phyloP scores from a whole-genome alignment of 352 stramenopile species.

The Pythium dissimile region DNA sequence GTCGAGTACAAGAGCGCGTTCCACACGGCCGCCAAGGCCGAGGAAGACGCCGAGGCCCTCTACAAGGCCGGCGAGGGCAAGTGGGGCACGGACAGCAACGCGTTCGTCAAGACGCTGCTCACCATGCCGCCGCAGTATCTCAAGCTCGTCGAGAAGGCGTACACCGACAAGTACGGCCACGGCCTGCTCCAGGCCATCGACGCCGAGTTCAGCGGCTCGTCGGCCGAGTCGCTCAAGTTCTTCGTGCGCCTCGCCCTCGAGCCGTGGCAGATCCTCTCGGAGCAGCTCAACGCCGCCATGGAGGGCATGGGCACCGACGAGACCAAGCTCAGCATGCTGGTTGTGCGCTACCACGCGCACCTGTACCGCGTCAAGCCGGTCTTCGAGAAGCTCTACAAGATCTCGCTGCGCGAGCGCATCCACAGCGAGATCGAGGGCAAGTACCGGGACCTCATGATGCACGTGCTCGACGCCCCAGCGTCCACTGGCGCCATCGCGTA shows the following conservation, averaged over 20 bases:
- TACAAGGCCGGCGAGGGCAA: slow-evolving; percentile 80
- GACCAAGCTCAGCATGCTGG: slow-evolving; percentile 47
- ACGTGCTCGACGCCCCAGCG: slow-evolving; percentile 41
- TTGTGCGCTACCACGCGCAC: slow-evolving; percentile 72
- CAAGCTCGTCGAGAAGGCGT: slow-evolving; percentile 48
- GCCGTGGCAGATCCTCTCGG: slow-evolving; percentile 52
- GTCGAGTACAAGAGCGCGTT: slow-evolving; percentile 33
- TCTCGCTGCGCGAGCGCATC: slow-evolving; percentile 56
- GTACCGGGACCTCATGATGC: slow-evolving; percentile 61
- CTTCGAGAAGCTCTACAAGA: slow-evolving; percentile 62
- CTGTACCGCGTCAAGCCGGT: slow-evolving; percentile 42
- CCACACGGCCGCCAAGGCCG: slow-evolving; percentile 64
- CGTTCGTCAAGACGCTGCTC: slow-evolving; percentile 61
- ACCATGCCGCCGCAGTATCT: slow-evolving; percentile 60
- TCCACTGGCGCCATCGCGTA: slow-evolving; percentile 5
- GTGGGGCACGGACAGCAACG: slow-evolving; percentile 69
- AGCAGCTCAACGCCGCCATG: slow-evolving; percentile 67
- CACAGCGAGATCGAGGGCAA: slow-evolving; percentile 47
- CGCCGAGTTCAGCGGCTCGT: slow-evolving; percentile 63
- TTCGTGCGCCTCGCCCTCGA: slow-evolving; percentile 62
- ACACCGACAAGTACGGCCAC: slow-evolving; percentile 60
- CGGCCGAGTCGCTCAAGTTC: slow-evolving; percentile 44
- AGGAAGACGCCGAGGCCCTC: slow-evolving; percentile 52
- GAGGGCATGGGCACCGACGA: slow-evolving; percentile 66
- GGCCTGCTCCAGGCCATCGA: slow-evolving; percentile 54